Evolutionary conservation across 148 eudicot species (phyloP).

Genomic region (Rhododendron kiyosumense): DNA sequence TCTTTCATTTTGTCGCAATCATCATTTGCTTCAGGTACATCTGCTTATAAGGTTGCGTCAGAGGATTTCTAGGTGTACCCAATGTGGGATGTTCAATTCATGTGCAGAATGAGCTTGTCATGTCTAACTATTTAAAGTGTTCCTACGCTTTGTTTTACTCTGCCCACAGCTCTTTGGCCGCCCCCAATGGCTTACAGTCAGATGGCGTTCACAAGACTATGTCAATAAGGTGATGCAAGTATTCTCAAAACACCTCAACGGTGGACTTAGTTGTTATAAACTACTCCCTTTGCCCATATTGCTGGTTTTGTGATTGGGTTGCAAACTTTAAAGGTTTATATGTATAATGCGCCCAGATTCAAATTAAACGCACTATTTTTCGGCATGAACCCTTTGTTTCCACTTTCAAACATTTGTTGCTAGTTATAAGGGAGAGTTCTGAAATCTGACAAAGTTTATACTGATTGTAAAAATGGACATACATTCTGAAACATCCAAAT

Average conservation of each 20-base stretch:
- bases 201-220: constrained; percentile 45
- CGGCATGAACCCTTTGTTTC: not conserved
- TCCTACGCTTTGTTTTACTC: not conserved
- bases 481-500: not conserved
- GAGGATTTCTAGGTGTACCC: not conserved
- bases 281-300: not conserved
- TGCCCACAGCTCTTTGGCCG: constrained; percentile 47
- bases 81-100: not conserved
- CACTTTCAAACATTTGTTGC: not conserved
- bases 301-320: not conserved
- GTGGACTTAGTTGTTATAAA: not conserved
- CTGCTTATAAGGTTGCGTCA: not conserved
- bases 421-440: not conserved
- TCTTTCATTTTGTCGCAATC: constrained; percentile 92
- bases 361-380: not conserved
- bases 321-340: not conserved
- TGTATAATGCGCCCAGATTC: not conserved
- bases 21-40: constrained; percentile 87
- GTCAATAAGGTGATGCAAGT: constrained; percentile 32
- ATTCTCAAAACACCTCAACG: not conserved
- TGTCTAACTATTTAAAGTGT: not conserved
- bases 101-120: not conserved
- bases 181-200: constrained; percentile 59
- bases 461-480: not conserved
- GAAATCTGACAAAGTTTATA: not conserved